These are phyloP conservation scores for Eragrostis tef DNA, from an alignment of 202 grass and related monocot genomes.

Conservation along the genomic window DNA sequence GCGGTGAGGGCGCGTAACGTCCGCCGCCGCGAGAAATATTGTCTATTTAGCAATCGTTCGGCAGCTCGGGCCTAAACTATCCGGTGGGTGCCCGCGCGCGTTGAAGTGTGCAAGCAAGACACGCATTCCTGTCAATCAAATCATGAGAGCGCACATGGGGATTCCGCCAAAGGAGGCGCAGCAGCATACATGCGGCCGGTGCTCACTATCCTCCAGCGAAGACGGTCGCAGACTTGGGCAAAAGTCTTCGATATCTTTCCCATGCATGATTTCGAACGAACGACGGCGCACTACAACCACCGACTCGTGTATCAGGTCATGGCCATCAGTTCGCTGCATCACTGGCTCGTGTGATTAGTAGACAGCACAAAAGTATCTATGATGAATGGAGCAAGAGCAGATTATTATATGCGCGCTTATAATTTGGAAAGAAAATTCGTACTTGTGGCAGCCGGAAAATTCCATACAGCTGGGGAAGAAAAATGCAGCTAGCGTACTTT, in stretches of 20 bases:
- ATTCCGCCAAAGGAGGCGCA: neutral
- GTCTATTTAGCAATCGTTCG: no score
- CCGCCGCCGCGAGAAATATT: no score
- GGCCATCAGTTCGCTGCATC: neutral
- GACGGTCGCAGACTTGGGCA: neutral
- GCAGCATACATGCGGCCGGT: neutral
- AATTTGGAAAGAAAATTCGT: neutral
- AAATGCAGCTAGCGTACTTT: neutral
- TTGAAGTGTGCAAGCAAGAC: neutral
- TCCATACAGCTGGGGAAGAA: neutral
- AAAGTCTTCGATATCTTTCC: neutral
- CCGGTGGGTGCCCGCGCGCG: no score
- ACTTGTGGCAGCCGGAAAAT: neutral
- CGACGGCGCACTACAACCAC: no score
- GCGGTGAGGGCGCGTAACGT: no score
- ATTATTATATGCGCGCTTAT: neutral
- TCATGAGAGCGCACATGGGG: neutral
- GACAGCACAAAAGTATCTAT: neutral
- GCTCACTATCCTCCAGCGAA: neutral
- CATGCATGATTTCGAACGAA: neutral
- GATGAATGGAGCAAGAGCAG: neutral
- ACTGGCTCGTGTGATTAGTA: neutral
- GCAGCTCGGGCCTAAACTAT: no score
- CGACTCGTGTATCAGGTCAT: neutral
- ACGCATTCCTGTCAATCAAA: neutral